A percentile compares a stretch with the other conserved stretches of the same genome.
phyloP scores from a whole-genome alignment of 2,329 filamentous ascomycete genomes.

The Achaetomium macrosporum region DNA sequence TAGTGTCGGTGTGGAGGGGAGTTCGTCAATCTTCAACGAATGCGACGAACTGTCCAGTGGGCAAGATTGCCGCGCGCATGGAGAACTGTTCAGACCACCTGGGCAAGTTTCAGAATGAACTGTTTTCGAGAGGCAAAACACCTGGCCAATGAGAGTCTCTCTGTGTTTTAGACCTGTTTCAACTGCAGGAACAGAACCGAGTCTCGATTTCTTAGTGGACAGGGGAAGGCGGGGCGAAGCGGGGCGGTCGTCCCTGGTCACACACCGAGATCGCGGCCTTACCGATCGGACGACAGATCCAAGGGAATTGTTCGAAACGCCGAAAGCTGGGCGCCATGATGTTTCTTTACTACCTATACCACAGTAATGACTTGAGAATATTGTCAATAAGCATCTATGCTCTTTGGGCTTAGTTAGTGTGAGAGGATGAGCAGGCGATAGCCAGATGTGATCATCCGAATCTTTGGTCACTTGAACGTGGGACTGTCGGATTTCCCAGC shows the following conservation, averaged over 20 bases:
- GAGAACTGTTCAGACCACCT: neutral
- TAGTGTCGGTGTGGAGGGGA: no score
- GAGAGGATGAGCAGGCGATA: neutral
- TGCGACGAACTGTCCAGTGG: no score
- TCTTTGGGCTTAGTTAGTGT: neutral
- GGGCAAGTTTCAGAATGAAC: neutral
- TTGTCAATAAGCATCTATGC: no score
- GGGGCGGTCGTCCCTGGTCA: neutral
- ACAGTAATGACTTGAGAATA: no score
- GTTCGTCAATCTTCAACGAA: no score
- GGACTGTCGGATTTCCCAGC: neutral
- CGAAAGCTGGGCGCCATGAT: no score
- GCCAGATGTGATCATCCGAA: slow-evolving; percentile 5
- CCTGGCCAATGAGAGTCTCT: slow-evolving; percentile 16
- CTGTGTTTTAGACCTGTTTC: slow-evolving; percentile 22
- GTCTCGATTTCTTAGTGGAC: slow-evolving; percentile 9
- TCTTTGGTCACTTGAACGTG: slow-evolving; percentile 1
- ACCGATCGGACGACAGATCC: neutral
- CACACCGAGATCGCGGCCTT: neutral
- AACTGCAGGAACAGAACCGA: slow-evolving; percentile 22
- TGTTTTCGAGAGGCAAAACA: slow-evolving; percentile 10
- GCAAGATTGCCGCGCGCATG: slow-evolving; percentile 12
- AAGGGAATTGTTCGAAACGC: slow-evolving; percentile 2
- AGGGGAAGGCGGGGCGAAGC: neutral
- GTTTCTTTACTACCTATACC: no score